Evolutionary conservation across 2,329 filamentous ascomycete genomes (phyloP).

Genomic region (Setomelanomma holmii): DNA sequence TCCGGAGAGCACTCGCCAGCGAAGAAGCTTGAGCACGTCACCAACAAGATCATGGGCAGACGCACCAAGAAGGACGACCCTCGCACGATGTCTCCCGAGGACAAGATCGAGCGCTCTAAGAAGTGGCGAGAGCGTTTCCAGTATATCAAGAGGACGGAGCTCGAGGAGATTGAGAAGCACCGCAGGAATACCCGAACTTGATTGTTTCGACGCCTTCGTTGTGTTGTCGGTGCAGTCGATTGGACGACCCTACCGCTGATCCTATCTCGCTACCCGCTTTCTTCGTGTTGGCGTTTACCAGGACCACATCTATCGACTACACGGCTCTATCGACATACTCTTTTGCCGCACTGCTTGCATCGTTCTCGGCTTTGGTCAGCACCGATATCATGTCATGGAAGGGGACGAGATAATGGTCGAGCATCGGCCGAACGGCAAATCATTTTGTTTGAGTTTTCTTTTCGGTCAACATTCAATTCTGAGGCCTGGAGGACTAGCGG

Average conservation of each 20-base stretch:
- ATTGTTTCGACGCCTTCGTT: not conserved
- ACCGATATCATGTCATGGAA: not conserved
- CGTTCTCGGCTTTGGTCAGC: not conserved
- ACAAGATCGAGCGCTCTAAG: constrained; percentile 44
- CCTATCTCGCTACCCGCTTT: not conserved
- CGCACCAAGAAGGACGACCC: constrained; percentile 49
- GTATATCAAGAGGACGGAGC: constrained; percentile 39
- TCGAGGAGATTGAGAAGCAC: constrained; percentile 36
- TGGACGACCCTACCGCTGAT: not conserved
- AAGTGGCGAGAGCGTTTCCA: constrained; percentile 48
- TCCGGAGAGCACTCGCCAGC: constrained; percentile 51
- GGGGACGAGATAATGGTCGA: not conserved
- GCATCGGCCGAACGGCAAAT: not conserved
- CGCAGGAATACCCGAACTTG: constrained; percentile 13
- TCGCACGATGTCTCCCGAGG: constrained; percentile 44
- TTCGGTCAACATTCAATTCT: constrained; percentile 7
- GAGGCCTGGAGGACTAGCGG: constrained; percentile 1
- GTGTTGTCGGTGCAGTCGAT: not conserved
- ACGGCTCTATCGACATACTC: constrained; percentile 1
- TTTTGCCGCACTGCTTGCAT: not conserved
- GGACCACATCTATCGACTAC: not conserved
- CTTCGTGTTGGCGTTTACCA: not conserved
- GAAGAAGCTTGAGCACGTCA: constrained; percentile 57
- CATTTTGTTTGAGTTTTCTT: not conserved
- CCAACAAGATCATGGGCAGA: constrained; percentile 53